phyloP scores from a whole-genome alignment of 1,139 yeast species.

The Sporopachydermia cereana region DNA sequence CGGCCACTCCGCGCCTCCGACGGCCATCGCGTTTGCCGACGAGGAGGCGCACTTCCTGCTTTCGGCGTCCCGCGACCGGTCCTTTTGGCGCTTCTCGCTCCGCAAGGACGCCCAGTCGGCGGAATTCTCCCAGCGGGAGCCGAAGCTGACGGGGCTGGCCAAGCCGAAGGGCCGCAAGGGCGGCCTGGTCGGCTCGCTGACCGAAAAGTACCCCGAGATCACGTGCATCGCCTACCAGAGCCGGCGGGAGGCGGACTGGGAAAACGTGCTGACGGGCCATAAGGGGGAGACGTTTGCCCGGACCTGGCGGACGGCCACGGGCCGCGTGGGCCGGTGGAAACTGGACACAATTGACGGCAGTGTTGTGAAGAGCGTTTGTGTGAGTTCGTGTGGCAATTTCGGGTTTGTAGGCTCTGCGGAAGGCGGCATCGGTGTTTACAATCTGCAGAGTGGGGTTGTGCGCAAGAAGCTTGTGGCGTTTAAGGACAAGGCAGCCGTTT shows the following conservation, averaged over 20 bases:
- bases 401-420: slow-evolving; percentile 83
- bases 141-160: slow-evolving; percentile 32
- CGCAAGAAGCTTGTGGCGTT: slow-evolving; percentile 38
- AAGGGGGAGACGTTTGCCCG: slow-evolving; percentile 75
- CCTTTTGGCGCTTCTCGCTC: slow-evolving; percentile 85
- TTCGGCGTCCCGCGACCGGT: slow-evolving; percentile 78
- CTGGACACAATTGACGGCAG: slow-evolving; percentile 70
- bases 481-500: slow-evolving; percentile 52
- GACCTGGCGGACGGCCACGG: slow-evolving; percentile 82
- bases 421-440: slow-evolving; percentile 85
- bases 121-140: slow-evolving; percentile 73
- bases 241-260: slow-evolving; percentile 89
- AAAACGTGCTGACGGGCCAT: slow-evolving; percentile 85
- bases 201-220: slow-evolving; percentile 70
- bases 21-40: slow-evolving; percentile 65
- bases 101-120: slow-evolving; percentile 96
- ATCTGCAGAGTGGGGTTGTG: slow-evolving; percentile 78
- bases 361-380: slow-evolving; percentile 64
- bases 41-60: slow-evolving; percentile 71
- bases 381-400: slow-evolving; percentile 92
- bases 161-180: slow-evolving; percentile 30
- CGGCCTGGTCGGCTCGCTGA: slow-evolving; percentile 38
- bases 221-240: slow-evolving; percentile 61
- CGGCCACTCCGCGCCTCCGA: slow-evolving; percentile 92
- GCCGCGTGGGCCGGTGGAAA: slow-evolving; percentile 67